Evolutionary conservation across 1,284 basidiomycete species (phyloP).

Genomic region (Cutaneotrichosporon arboriforme): DNA sequence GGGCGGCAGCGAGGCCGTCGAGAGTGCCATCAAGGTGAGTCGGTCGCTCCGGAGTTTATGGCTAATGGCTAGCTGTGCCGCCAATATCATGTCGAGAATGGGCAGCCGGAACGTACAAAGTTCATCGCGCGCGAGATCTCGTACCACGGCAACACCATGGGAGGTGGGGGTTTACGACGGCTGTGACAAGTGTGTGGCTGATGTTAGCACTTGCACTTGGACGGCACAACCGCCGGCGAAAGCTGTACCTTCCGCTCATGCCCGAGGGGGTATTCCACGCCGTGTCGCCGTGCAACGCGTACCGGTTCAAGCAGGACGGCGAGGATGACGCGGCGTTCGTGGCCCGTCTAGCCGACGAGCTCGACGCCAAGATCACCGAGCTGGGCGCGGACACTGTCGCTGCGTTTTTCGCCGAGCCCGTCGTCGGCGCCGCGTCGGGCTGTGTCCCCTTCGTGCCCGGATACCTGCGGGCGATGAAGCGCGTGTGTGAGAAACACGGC

Average conservation of each 20-base stretch:
- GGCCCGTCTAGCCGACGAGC: slow-evolving; percentile 63
- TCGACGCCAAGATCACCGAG: slow-evolving; percentile 73
- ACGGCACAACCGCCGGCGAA: slow-evolving; percentile 44
- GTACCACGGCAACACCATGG: slow-evolving; percentile 77
- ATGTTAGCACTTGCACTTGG: slow-evolving; percentile 14
- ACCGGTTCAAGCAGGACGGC: slow-evolving; percentile 61
- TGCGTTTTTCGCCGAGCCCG: slow-evolving; percentile 46
- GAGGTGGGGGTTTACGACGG: slow-evolving; percentile 27
- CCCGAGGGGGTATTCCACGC: slow-evolving; percentile 16
- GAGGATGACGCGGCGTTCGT: slow-evolving; percentile 75
- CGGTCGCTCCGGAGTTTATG: no score
- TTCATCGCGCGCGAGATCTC: slow-evolving; percentile 74
- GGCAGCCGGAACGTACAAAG: slow-evolving; percentile 63
- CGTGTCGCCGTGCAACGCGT: slow-evolving; percentile 65
- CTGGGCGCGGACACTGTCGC: slow-evolving; percentile 68
- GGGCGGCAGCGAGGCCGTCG: slow-evolving; percentile 16
- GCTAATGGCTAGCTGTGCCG: slow-evolving; percentile 49
- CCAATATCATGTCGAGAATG: slow-evolving; percentile 60
- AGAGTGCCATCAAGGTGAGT: slow-evolving; percentile 16
- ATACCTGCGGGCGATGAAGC: slow-evolving; percentile 61
- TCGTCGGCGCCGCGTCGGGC: slow-evolving; percentile 73
- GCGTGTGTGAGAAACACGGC: slow-evolving; percentile 78
- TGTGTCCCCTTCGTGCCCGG: slow-evolving; percentile 34
- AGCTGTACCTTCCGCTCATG: slow-evolving; percentile 23
- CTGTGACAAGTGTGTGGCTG: neutral